Base-by-base conservation (phyloP, 495 filamentous ascomycete species). In the Umbilicaria muhlenbergii region DNA sequence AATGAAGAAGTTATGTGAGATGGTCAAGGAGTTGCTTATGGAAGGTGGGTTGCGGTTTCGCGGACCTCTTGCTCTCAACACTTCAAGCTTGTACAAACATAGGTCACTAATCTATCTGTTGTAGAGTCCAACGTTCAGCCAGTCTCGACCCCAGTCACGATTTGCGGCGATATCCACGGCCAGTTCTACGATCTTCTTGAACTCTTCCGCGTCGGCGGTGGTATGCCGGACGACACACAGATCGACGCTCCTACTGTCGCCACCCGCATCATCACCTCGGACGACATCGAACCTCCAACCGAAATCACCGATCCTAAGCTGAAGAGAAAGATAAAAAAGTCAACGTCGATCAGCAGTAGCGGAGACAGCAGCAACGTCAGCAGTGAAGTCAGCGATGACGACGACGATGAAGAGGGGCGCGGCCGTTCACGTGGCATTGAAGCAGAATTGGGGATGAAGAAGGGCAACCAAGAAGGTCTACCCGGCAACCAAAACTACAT, bases 101-200 rank as follows among this genome's bases (percentile, higher is more conserved):
- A 14, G 32, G 5, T 8, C 0, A 41, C 34, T 38, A 42, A 39
- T 42, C 43, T 42, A 13, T 34, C 38, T 13, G 31, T 42, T 41
- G 12, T 50, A 93, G 91, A 98, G 69, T 94, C 86, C 41, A 98
- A 98, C 60, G 94, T 98, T 31, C 88, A 94, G 57, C 91, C 92
- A 16, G 91, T 98, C 24, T 74, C 77, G 13, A 93, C 92, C 0
- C 91, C 91, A n/a, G 91, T 98, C 42, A 98, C 91, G 24, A 80
- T 98, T 51, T 98, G 91, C 56, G 91, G 91, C 55, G 91, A 98
- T 58, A 94, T 98, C 52, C 91, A 98, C 63, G 91, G 91, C 54
- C 91, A 98, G 66, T 98, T 95, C 64, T 98, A 96, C 70, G 91
- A 98, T 61, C 72, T 98, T 6, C 75, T 96, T 39, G 91, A 98